Conservation (phyloP, 139 green algal genomes). For the Coccomyxa sp. region DNA sequence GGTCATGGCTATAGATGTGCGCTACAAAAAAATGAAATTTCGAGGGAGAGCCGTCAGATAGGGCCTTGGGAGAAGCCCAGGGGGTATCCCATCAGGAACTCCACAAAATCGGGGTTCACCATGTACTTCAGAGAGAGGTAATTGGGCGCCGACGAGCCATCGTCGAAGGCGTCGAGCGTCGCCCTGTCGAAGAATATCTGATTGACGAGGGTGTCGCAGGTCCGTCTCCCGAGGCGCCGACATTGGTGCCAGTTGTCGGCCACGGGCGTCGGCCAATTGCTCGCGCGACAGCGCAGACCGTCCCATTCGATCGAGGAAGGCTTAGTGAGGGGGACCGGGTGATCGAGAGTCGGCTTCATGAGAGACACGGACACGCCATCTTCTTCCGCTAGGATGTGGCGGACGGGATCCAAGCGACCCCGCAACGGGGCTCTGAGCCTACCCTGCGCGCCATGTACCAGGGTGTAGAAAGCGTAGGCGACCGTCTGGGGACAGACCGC, state of each 20-base stretch:
- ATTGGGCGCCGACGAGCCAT: neutral
- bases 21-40: neutral
- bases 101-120: slow-evolving; percentile 6
- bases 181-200: slow-evolving; percentile 2
- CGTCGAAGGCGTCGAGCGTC: slow-evolving; percentile 1
- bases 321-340: neutral
- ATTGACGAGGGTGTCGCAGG: neutral
- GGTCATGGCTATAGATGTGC: neutral
- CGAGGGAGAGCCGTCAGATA: neutral
- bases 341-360: slow-evolving; percentile 2
- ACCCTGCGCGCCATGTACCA: neutral
- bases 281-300: slow-evolving; percentile 1
- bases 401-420: neutral
- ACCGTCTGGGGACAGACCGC: neutral
- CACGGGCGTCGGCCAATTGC: neutral
- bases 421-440: neutral
- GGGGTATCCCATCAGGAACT: slow-evolving; percentile 6
- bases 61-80: neutral
- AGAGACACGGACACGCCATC: slow-evolving; percentile 2
- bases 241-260: neutral
- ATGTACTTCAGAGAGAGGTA: neutral
- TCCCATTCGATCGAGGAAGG: neutral
- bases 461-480: neutral
- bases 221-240: neutral
- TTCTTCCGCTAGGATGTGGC: neutral